Base-by-base conservation (phyloP, 805 yeast genomes). In the Metschnikowia similis region DNA sequence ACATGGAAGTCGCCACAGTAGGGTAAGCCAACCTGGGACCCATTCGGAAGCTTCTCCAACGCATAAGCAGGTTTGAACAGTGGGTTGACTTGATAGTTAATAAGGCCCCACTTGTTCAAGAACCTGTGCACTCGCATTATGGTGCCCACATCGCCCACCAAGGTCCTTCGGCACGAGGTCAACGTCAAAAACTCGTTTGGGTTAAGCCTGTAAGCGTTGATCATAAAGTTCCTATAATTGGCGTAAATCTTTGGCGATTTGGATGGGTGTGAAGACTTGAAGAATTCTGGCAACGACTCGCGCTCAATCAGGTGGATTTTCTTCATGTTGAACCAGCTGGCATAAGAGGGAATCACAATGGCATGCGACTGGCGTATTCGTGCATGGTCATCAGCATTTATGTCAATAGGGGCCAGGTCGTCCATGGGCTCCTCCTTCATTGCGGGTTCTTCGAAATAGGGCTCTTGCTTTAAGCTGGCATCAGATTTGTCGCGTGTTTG, bases 71-170 rank as follows among this genome's bases (percentile, higher is more conserved):
- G 94, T 54, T 84, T 79, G 48, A 83, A 74, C 54, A 82, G 87
- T 1, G 91, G 88, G 63, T 85, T 87, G 2, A 91, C 95, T 66
- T 91, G 97, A 66, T 91, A 91, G 67, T 91, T 91, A 47, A 91
- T 88, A 46, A 91, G 73, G 0, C 97, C 97, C 97, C 97, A 91
- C 65, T 86, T 87, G 58, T 83, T 88, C 50, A 91, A 71, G 63
- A 91, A 90, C 47, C 84, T 77, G 62, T 89, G 96, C 8, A 91
- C 82, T 55, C 96, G 81, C 76, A 90, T 80, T 52, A 91, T 79
- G 0, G 96, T 81, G 2, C 95, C 92, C 6, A 89, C 96, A 71
- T 91, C 97, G 49, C 96, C 96, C 11, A 89, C 90, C 50, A 91
- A 75, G 58, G 89, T 89, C 59, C 97, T 83, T 64, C 98, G 83